A percentile compares a stretch with the other conserved stretches of the same genome.
phyloP scores from a whole-genome alignment of 192 early-diverging fungal genomes.

The Gonapodya sp. region DNA sequence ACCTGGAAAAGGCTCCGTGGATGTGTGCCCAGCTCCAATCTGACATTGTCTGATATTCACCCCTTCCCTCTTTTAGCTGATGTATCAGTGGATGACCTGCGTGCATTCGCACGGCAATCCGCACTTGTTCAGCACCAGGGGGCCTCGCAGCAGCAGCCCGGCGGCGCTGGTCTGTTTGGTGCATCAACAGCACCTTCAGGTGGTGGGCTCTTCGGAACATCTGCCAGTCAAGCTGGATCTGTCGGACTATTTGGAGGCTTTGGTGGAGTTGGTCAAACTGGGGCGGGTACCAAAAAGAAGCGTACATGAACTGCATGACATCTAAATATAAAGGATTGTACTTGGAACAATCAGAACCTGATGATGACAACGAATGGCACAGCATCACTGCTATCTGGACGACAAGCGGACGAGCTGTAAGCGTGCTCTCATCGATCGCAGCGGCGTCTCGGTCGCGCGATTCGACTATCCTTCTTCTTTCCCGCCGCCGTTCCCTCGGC shows the following conservation, averaged over 20 bases:
- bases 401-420: constrained; percentile 31
- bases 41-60: no score
- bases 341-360: no score
- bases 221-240: no score
- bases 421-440: constrained; percentile 10
- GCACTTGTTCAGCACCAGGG: background rate
- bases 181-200: background rate
- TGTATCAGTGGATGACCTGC: background rate
- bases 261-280: no score
- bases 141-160: background rate
- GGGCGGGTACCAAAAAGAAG: no score
- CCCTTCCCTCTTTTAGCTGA: background rate
- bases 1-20: no score
- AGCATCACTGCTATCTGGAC: constrained; percentile 17
- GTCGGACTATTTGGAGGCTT: no score
- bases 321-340: no score
- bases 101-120: background rate
- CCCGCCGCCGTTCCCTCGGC: background rate
- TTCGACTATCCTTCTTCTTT: background rate
- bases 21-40: no score
- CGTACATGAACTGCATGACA: no score
- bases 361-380: background rate
- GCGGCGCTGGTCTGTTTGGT: background rate
- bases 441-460: background rate
- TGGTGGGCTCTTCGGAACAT: background rate